A percentile compares a stretch with the other conserved stretches of the same genome.
phyloP scores from a whole-genome alignment of 2,329 filamentous ascomycete genomes.

The Aureobasidium melanogenum region DNA sequence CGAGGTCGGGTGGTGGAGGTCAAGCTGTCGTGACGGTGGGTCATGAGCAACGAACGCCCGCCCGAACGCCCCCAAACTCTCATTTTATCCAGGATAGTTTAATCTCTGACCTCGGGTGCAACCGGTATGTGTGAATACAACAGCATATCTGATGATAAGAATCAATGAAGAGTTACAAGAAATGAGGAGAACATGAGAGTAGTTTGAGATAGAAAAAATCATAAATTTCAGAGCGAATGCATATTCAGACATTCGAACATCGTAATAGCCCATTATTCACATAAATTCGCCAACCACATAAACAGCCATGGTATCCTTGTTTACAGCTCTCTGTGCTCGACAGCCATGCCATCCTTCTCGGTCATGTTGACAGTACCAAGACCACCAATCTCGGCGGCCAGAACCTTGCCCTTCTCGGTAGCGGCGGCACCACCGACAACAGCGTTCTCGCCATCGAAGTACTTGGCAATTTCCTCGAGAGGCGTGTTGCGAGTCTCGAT shows the following conservation, averaged over 20 bases:
- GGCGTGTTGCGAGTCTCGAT: slow-evolving; percentile 36
- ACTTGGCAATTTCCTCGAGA: slow-evolving; percentile 38
- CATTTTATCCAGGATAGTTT: not conserved
- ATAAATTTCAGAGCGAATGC: not conserved
- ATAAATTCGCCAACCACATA: not conserved
- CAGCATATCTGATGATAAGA: not conserved
- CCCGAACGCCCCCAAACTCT: not conserved
- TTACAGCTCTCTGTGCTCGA: slow-evolving; percentile 20
- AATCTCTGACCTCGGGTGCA: not conserved
- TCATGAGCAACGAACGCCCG: not conserved
- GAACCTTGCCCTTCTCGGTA: slow-evolving; percentile 24
- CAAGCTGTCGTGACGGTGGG: not conserved
- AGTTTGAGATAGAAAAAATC: not conserved
- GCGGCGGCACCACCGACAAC: slow-evolving; percentile 27
- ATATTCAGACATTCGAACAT: not conserved
- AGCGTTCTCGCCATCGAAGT: slow-evolving; percentile 37
- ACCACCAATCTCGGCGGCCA: slow-evolving; percentile 21
- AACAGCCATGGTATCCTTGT: not conserved
- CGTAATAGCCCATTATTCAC: not conserved
- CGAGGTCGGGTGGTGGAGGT: not conserved
- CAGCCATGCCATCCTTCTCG: slow-evolving; percentile 14
- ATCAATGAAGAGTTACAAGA: not conserved
- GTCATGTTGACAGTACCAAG: slow-evolving; percentile 19
- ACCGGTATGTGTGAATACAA: not conserved
- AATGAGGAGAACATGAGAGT: not conserved